These are phyloP conservation scores for Chrysanthemum seticuspe DNA, from an alignment of 129 eudicot species.

Conservation along the genomic window DNA sequence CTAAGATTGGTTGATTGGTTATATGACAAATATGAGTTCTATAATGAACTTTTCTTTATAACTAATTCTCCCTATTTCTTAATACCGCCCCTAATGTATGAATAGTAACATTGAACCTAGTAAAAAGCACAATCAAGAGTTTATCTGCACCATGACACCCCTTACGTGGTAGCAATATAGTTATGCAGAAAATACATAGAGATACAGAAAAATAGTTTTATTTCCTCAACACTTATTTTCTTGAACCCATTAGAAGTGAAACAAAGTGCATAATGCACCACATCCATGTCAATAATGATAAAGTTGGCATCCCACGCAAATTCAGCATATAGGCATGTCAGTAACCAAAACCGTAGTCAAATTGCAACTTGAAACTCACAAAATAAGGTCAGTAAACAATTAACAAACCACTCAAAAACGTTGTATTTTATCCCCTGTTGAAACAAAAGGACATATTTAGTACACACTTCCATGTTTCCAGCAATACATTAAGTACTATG, in stretches of 20 bases:
- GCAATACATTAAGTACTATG: not conserved
- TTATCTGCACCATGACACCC: too few species aligned
- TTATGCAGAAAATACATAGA: too few species aligned
- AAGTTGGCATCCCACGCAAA: not conserved
- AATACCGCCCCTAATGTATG: not conserved
- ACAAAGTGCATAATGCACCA: slow-evolving; percentile 6
- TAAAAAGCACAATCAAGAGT: too few species aligned
- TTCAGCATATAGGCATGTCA: slow-evolving; percentile 8
- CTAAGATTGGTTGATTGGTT: too few species aligned
- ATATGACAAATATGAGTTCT: too few species aligned
- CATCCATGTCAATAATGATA: not conserved
- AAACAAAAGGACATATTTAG: not conserved
- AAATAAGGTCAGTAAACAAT: not conserved
- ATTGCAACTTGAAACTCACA: slow-evolving; percentile 4
- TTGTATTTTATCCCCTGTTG: too few species aligned
- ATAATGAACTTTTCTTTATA: too few species aligned
- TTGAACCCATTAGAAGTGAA: not conserved
- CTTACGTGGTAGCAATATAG: too few species aligned
- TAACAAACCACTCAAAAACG: not conserved
- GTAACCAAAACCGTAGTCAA: not conserved
- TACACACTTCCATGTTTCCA: slow-evolving; percentile 1
- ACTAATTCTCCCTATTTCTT: too few species aligned
- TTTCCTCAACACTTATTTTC: too few species aligned
- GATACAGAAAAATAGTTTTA: too few species aligned
- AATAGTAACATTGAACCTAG: too few species aligned